Evolutionary conservation across 208 protist genomes (phyloP).

Genomic region (Acanthamoeba culbertsoni): DNA sequence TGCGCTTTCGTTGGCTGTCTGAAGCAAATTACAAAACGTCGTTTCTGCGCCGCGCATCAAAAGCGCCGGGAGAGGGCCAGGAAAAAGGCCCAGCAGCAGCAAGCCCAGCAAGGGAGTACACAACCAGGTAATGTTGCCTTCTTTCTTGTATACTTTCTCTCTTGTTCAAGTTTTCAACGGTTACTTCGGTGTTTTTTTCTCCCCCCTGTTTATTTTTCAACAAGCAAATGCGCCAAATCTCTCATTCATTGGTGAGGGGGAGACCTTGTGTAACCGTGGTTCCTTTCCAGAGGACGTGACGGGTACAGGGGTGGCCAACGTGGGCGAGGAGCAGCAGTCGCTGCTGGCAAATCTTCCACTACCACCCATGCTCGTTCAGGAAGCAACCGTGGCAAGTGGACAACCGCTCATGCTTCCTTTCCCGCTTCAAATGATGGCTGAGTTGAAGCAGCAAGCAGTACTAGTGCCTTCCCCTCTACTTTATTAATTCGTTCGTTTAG

Average conservation of each 20-base stretch:
- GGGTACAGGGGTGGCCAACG: not conserved
- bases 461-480: not conserved
- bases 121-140: not conserved
- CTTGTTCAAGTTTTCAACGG: not conserved
- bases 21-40: slow-evolving; percentile 34
- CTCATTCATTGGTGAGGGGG: too few species aligned
- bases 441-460: not conserved
- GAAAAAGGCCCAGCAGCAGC: slow-evolving; percentile 22
- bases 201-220: too few species aligned
- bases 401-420: not conserved
- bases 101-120: not conserved
- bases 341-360: not conserved
- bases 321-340: not conserved
- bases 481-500: not conserved
- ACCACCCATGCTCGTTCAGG: not conserved
- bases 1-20: not conserved
- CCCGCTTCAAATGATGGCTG: slow-evolving; percentile 1
- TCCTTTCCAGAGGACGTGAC: not conserved
- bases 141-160: not conserved
- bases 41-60: slow-evolving; percentile 34
- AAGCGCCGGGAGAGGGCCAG: slow-evolving; percentile 4
- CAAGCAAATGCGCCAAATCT: too few species aligned
- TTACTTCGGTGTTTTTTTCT: too few species aligned
- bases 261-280: not conserved
- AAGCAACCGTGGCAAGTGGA: not conserved